Evolutionary conservation across 1,284 basidiomycete genomes (phyloP).

Genomic region (Heterobasidion annosum): DNA sequence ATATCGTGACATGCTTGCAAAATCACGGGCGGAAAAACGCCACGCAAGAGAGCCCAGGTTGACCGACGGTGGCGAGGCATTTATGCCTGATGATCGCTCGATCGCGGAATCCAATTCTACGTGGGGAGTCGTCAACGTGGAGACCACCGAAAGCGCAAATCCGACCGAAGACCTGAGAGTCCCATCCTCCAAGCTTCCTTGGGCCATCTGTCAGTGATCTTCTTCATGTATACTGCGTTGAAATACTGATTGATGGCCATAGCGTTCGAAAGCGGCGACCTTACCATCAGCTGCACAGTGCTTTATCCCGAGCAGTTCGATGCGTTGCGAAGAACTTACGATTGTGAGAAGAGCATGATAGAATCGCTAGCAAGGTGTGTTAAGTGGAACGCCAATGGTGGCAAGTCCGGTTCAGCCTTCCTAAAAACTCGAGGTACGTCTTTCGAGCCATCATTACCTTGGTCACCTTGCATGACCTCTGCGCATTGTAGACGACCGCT

Average conservation of each 20-base stretch:
- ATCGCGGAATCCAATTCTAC: constrained; percentile 71
- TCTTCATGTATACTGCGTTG: constrained; percentile 6
- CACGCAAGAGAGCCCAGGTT: constrained; percentile 58
- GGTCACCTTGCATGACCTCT: not conserved
- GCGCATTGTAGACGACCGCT: constrained; percentile 76
- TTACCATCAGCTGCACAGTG: constrained; percentile 93
- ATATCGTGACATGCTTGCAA: constrained; percentile 79
- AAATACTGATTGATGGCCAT: constrained; percentile 2
- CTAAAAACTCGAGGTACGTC: constrained; percentile 82
- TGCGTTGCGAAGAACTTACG: constrained; percentile 84
- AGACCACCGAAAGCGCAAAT: constrained; percentile 51
- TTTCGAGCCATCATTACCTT: not conserved
- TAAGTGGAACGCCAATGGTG: constrained; percentile 94
- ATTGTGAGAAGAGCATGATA: constrained; percentile 89
- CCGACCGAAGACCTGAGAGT: constrained; percentile 69
- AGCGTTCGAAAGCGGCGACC: constrained; percentile 88
- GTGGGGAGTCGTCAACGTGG: constrained; percentile 83
- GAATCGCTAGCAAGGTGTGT: constrained; percentile 91
- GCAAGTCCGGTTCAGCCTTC: constrained; percentile 96
- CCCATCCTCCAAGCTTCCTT: constrained; percentile 72
- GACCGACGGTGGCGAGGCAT: constrained; percentile 63
- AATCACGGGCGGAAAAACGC: constrained; percentile 65
- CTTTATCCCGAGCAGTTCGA: constrained; percentile 98
- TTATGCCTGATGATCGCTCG: constrained; percentile 84
- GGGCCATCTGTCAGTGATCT: constrained; percentile 59